Base-by-base conservation (phyloP, 1,139 yeast species). In the Torulaspora pretoriensis region DNA sequence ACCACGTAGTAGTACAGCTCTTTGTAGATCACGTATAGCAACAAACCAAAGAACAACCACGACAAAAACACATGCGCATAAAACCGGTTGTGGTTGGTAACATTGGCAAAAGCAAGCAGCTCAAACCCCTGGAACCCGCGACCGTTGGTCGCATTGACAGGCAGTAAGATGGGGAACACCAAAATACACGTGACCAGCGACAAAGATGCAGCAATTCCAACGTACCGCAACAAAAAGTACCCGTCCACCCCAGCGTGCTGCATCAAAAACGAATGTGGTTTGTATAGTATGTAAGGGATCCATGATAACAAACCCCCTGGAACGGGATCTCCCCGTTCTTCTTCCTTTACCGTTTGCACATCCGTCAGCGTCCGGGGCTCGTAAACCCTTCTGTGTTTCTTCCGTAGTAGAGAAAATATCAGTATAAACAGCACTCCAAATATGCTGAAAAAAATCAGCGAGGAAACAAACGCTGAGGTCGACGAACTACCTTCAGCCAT, bases 241-340 rank as follows among this genome's bases (percentile, higher is more conserved):
- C 96, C 97, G 65, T 90, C 97, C 9, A 87, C 66, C 34, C 96
- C 95, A 25, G 88, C 74, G 54, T 85, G 88, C 58, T 85, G 86
- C 51, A 92, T 75, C 45, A 88, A 67, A 61, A 75, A 86, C 1
- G 82, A 59, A 53, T 84, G 92, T 1, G 84, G 80, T 54, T 80
- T 78, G 9, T 63, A 52, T 38, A 80, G 52, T 23, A 83, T 50
- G 40, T 69, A 70, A 1, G 74, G 63, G 3, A 82, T 52, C 94
- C 92, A 84, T 8, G 69, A 59, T 40, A 73, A 68, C 1, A 73
- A 68, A 1, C 86, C 85, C 4, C 64, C 55, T 1, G 88, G 83
- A n/a, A 78, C 67, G 25, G 72, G 73, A 3, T 74, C 79, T 1
- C 86, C 80, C 46, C 70, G 66, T 53, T 70, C 68, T 27, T 68